Evolutionary conservation across 1,284 basidiomycete genomes (phyloP), one percentile per base, ranked within the genome.

Genomic region (Thecaphora thlaspeos): DNA sequence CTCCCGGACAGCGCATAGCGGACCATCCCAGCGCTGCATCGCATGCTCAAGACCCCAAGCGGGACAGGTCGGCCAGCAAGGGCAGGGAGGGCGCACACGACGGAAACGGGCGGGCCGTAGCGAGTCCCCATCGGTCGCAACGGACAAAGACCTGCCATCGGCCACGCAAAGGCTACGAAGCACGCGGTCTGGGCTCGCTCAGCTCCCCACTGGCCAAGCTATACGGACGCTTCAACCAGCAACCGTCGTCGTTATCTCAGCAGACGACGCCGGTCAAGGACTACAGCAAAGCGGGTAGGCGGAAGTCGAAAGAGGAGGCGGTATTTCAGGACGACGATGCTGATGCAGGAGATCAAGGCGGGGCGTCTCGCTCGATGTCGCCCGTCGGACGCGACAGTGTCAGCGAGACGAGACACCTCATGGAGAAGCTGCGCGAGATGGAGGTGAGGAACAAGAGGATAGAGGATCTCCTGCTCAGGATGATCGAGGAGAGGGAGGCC

Each of bases 371-470:
- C 55, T 15, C 34, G 43, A 19, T 11, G 55, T 22, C 45, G 32
- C 34, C 34, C 18, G 43, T 37, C 21, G 24, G n/a, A 15, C 26
- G 24, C 26, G 37, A 44, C 41, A 24, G 15, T 18, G 11, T 36
- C 36, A 34, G 43, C 2, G 62, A 68, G 36, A n/a, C 64, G 26
- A 38, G 56, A 19, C 43, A 42, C 14, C 36, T 61, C 3, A 51
- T 63, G 1, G 43, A 36, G 4, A 59, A 58, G 34, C 52, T 63
- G 21, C 53, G 51, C 32, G 55, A 61, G 41, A 60, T 61, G 52
- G 61, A 68, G 22, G 56, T 59, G 15, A 41, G 65, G 3, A 58
- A 50, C 14, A 58, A 58, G 30, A 32, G 58, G n/a, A 68, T 68
- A 40, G 61, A 68, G 40, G 48, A 43, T 21, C 21, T 39, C 43